phyloP scores from a whole-genome alignment of 768 basidiomycete species.

The Cystobasidium onofrii region DNA sequence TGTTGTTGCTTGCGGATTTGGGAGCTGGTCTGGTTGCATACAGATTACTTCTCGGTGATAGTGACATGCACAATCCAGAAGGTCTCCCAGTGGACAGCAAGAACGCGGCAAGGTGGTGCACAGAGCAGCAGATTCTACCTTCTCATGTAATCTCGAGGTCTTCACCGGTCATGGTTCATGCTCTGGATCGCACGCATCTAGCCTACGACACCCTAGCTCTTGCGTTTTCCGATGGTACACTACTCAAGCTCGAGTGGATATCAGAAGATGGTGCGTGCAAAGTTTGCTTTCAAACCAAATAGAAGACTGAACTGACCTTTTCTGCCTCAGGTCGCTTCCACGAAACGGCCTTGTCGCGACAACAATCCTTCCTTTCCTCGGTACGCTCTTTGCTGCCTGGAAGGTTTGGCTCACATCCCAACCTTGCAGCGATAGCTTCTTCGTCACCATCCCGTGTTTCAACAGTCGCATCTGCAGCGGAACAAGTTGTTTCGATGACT shows the following conservation, averaged over 20 bases:
- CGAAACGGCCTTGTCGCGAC: neutral
- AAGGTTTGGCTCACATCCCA: neutral
- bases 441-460: neutral
- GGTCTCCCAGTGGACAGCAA: neutral
- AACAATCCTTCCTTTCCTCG: slow-evolving; percentile 11
- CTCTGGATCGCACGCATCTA: neutral
- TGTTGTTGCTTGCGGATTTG: neutral
- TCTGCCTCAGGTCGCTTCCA: slow-evolving; percentile 1
- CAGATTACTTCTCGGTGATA: neutral
- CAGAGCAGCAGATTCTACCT: slow-evolving; percentile 4
- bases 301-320: neutral
- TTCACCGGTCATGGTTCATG: neutral
- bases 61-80: neutral
- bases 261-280: neutral
- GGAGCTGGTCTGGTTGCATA: slow-evolving; percentile 3
- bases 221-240: neutral
- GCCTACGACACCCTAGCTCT: neutral
- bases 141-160: neutral
- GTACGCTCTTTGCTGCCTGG: slow-evolving; percentile 12
- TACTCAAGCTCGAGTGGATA: slow-evolving; percentile 6
- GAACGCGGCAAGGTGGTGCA: neutral
- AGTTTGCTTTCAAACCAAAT: neutral
- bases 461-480: neutral
- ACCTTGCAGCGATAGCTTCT: neutral
- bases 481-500: slow-evolving; percentile 5